phyloP scores from a whole-genome alignment of 345 rosid species.

The Boechera retrofracta region DNA sequence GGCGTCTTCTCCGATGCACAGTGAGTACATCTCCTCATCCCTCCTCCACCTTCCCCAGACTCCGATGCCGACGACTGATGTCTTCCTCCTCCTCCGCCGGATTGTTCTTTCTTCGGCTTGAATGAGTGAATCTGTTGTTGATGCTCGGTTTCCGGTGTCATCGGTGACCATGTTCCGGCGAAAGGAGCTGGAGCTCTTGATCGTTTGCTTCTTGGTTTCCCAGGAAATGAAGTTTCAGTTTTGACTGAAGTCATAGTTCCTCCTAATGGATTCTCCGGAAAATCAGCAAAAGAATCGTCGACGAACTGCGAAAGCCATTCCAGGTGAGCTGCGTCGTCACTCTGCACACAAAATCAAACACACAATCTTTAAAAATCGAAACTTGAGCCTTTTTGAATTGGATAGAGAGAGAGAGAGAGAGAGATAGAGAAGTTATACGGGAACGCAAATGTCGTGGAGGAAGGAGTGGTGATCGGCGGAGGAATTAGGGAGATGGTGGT shows the following conservation, averaged over 20 bases:
- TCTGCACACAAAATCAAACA: conserved; percentile 42
- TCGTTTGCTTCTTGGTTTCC: conserved; percentile 61
- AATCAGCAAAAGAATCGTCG: conserved; percentile 71
- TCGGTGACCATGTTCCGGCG: conserved; percentile 45
- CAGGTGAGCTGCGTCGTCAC: conserved; percentile 81
- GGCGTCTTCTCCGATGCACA: conserved; percentile 89
- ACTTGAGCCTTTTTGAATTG: background rate
- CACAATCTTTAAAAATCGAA: background rate
- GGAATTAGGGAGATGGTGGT: conserved; percentile 50
- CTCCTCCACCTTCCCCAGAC: conserved; percentile 39
- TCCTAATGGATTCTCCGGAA: conserved; percentile 53
- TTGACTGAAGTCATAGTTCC: conserved; percentile 45
- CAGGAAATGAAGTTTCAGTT: conserved; percentile 48
- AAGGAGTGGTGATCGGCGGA: conserved; percentile 45
- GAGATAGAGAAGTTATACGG: conserved; percentile 43
- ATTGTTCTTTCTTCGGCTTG: conserved; percentile 50
- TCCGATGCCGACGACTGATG: conserved; percentile 23
- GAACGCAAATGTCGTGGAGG: conserved; percentile 69
- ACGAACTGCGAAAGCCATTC: conserved; percentile 87
- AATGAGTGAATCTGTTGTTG: conserved; percentile 25
- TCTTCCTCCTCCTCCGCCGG: conserved; percentile 43
- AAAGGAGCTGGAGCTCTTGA: conserved; percentile 48
- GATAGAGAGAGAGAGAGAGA: background rate
- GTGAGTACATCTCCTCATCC: conserved; percentile 65
- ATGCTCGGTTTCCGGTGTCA: conserved; percentile 28